Evolutionary conservation across 306 rosid genomes (phyloP).

Genomic region (Acmispon strigosus): DNA sequence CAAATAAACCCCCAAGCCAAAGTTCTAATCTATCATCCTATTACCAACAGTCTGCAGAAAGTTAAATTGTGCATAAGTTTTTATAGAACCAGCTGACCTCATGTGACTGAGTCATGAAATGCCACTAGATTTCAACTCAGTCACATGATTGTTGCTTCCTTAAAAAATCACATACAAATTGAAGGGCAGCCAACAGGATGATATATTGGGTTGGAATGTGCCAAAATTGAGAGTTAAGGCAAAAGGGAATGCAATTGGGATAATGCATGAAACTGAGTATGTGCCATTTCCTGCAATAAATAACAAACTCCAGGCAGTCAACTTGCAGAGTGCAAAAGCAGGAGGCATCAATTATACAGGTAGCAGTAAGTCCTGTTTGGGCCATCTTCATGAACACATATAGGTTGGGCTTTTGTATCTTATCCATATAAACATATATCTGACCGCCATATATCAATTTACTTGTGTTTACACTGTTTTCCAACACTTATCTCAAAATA

Average conservation of each 20-base stretch:
- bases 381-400: not conserved
- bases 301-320: not conserved
- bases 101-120: not conserved
- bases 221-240: not conserved
- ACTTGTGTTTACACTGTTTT: not conserved
- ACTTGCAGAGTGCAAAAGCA: not conserved
- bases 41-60: not conserved
- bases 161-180: not conserved
- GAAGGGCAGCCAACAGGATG: not conserved
- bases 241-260: not conserved
- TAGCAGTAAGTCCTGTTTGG: not conserved
- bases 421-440: not conserved
- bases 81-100: not conserved
- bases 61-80: not conserved
- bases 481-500: not conserved
- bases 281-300: not conserved
- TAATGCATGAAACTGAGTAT: not conserved
- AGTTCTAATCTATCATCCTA: not conserved
- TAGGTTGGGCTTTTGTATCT: not conserved
- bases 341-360: slow-evolving; percentile 5
- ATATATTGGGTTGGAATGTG: not conserved
- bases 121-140: not conserved
- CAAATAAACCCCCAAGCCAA: not conserved
- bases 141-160: slow-evolving; percentile 1
- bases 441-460: not conserved